Percentiles rank a stretch among this genome's conserved stretches.
phyloP scores from a whole-genome alignment of 129 eudicot genomes.

The Artemisia argyi region DNA sequence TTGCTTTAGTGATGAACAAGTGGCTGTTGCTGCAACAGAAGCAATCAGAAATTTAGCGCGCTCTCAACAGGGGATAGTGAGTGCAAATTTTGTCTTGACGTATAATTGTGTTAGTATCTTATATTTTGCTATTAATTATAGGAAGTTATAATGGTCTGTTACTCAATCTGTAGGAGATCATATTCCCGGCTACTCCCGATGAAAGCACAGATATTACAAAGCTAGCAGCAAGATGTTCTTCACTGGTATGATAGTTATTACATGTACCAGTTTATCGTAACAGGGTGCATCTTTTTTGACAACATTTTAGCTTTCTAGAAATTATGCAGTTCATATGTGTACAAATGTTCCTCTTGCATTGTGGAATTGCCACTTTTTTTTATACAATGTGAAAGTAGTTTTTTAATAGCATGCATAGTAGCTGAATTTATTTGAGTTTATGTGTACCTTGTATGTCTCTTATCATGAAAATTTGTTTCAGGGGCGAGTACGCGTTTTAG shows the following conservation, averaged over 20 bases:
- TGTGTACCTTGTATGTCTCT: not conserved
- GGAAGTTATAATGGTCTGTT: constrained; percentile 16
- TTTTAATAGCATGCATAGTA: not conserved
- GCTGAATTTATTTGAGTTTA: not conserved
- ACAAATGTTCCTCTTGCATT: too few species aligned
- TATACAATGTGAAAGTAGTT: constrained; percentile 2
- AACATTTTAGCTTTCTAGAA: too few species aligned
- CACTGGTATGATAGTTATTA: constrained; percentile 60
- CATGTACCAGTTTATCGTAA: not conserved
- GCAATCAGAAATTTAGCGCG: constrained; percentile 64
- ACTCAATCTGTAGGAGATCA: constrained; percentile 47
- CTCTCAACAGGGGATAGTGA: constrained; percentile 68
- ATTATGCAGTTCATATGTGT: too few species aligned
- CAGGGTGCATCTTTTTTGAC: too few species aligned
- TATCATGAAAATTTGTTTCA: constrained; percentile 21
- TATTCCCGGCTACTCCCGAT: constrained; percentile 57
- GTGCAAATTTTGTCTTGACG: constrained; percentile 21
- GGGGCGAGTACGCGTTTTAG: constrained; percentile 87
- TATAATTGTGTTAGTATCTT: constrained; percentile 6
- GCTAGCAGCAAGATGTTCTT: constrained; percentile 67
- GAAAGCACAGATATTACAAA: constrained; percentile 69
- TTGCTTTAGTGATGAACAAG: constrained; percentile 67
- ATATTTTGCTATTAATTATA: not conserved
- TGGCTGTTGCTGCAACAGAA: constrained; percentile 76
- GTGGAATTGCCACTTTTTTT: not conserved